Evolutionary conservation across 2,329 filamentous ascomycete genomes (phyloP), one percentile per base, ranked within the genome.

Genomic region (Cladosporium velox): DNA sequence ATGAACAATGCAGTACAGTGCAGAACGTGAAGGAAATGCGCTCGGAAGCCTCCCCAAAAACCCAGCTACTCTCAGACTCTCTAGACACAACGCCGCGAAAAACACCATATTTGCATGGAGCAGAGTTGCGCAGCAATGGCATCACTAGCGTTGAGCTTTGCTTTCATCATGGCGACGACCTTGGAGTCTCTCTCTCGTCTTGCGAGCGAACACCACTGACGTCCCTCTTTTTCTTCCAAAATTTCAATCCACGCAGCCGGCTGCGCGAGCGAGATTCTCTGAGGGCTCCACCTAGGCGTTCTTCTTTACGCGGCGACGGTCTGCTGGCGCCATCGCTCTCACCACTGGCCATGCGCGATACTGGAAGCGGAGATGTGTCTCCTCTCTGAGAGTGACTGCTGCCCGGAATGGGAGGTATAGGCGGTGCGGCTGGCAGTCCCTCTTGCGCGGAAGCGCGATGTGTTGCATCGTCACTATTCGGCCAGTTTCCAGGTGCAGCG

Each of bases 211-310:
- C 57, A 18, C 63, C 51, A 41, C 51, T 59, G 15, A 44, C 65
- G 58, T 74, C 73, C 52, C 70, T 69, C 63, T 72, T 72, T 68
- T 74, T 75, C 69, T 74, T 75, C 76, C 76, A 78, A 63, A 78
- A 78, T 65, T 76, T 76, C 60, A 78, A 66, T 0, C 74, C 72
- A 47, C 76, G 71, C 63, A 78, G 67, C 28, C 75, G 72, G 67
- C 76, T 77, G 51, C 76, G 72, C 67, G 74, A 76, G 49, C 76
- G 70, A 55, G 74, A 76, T 57, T 75, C 73, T 44, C 75, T 69
- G 26, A 74, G 49, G 6, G 49, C 59, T 30, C 62, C 62, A 21
- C 35, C 38, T 30, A 35, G 24, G 32, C 57, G 63, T n/a, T 59
- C 63, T 11, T 65, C 44, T 52, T 65, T 65, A 7, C 54, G 63